Evolutionary conservation across 176 grass and related monocot species (phyloP).

Genomic region (Bonia amplexicaulis): DNA sequence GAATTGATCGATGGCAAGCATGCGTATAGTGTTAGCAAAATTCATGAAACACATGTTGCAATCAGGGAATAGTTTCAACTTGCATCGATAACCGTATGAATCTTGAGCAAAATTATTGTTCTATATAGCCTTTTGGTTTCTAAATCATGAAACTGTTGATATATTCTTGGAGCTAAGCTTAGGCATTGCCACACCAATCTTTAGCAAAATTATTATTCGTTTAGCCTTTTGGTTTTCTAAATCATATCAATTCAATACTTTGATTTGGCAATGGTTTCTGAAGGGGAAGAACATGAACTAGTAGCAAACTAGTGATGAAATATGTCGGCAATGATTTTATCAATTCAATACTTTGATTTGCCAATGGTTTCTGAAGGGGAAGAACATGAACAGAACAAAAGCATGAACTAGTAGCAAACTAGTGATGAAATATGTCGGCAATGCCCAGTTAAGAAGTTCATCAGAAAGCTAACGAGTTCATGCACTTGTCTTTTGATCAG

Average conservation of each 20-base stretch:
- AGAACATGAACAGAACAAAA: neutral
- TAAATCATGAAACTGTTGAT: neutral
- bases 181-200: neutral
- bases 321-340: neutral
- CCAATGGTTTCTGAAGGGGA: neutral
- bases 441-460: neutral
- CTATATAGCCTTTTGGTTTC: neutral
- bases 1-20: neutral
- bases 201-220: neutral
- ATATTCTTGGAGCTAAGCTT: neutral
- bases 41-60: neutral
- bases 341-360: neutral
- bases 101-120: neutral
- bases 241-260: too few relatives aligned
- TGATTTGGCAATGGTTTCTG: too few relatives aligned
- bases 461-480: neutral
- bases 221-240: neutral
- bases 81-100: neutral
- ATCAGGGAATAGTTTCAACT: neutral
- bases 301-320: too few relatives aligned
- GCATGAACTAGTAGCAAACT: neutral
- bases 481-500: conserved; percentile 29
- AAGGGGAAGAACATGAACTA: too few relatives aligned
- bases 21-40: neutral
- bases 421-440: neutral